These are phyloP conservation scores for Ananas comosus DNA, from an alignment of 176 grass and related monocot genomes.

Conservation along the genomic window DNA sequence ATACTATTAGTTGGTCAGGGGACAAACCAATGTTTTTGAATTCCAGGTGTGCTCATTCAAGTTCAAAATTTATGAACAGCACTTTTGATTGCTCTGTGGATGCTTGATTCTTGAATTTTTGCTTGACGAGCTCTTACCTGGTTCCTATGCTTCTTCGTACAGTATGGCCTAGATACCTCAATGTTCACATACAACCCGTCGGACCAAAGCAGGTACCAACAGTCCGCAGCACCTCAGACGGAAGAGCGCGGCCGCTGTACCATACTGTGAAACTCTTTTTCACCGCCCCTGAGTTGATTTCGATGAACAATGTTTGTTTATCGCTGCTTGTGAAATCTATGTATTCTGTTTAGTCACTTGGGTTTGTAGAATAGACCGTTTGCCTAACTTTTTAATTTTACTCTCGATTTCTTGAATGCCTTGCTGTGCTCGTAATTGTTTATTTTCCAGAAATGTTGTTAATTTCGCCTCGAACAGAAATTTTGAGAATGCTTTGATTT, in stretches of 20 bases:
- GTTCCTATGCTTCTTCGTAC: slow-evolving; percentile 15
- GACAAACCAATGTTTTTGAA: no score
- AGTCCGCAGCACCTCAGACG: slow-evolving; percentile 32
- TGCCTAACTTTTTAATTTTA: not conserved
- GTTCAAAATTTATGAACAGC: not conserved
- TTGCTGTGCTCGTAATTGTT: not conserved
- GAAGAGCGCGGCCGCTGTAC: slow-evolving; percentile 64
- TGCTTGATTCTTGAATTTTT: slow-evolving; percentile 2
- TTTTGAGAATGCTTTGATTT: no score
- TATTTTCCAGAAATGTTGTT: not conserved
- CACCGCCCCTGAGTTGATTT: slow-evolving; percentile 5
- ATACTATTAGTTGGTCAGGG: no score
- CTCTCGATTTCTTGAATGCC: not conserved
- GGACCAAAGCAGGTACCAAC: slow-evolving; percentile 63
- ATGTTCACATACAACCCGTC: slow-evolving; percentile 88
- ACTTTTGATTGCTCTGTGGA: slow-evolving; percentile 7
- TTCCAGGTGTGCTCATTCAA: no score
- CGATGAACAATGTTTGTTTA: slow-evolving; percentile 24
- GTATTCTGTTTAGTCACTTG: not conserved
- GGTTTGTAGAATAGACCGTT: not conserved
- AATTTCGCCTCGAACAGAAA: no score
- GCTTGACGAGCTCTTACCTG: slow-evolving; percentile 2
- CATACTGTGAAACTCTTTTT: slow-evolving; percentile 43
- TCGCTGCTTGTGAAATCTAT: slow-evolving; percentile 21
- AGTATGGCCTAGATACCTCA: slow-evolving; percentile 91